These are phyloP conservation scores for Chamaecyparis obtusa DNA, from an alignment of 75 land plant genomes.

Conservation along the genomic window DNA sequence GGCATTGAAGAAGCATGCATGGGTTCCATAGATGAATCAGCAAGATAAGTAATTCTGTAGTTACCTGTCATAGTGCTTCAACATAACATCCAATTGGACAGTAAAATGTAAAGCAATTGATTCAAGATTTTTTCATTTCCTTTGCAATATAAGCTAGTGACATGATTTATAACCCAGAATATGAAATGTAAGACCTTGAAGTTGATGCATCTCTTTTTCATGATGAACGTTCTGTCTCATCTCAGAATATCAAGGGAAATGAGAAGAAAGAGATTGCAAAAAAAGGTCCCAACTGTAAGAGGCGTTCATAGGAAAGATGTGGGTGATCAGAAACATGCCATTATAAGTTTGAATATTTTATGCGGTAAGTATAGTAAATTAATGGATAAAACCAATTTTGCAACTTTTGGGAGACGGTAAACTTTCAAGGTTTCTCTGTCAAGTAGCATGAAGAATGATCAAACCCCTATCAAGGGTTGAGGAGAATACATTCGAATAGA, in stretches of 20 bases:
- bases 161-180: background rate
- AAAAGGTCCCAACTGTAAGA: background rate
- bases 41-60: background rate
- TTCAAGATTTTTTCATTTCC: too few species aligned
- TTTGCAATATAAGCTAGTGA: background rate
- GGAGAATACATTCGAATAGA: background rate
- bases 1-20: too few species aligned
- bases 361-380: background rate
- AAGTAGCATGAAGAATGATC: background rate
- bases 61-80: background rate
- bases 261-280: background rate
- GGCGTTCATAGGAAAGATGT: background rate
- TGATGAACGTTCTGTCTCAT: background rate
- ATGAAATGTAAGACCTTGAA: slow-evolving; percentile 10
- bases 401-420: background rate
- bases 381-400: background rate
- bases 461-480: background rate
- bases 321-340: background rate
- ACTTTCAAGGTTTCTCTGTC: background rate
- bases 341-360: background rate
- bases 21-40: too few species aligned
- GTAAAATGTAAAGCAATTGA: too few species aligned
- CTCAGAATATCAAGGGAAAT: background rate
- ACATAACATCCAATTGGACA: too few species aligned
- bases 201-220: background rate